Base-by-base conservation (phyloP, 805 yeast species). In the Blastobotrys muscicola region DNA sequence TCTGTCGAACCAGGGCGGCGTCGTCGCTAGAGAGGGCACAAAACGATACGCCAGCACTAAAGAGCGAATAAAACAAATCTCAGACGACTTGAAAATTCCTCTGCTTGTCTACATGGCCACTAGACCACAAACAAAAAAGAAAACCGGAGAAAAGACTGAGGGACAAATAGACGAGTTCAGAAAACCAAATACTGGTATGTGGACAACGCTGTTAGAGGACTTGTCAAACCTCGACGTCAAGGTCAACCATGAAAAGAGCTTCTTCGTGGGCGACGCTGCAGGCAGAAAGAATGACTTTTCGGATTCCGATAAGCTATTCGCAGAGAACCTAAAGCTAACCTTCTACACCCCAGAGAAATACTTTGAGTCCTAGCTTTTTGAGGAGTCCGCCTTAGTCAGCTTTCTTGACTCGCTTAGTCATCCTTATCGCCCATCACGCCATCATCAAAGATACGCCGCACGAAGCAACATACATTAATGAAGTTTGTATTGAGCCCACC, bases 221-320 rank as follows among this genome's bases (percentile, higher is more conserved):
- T 47, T 76, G 10, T 8, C 20, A 14, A 20, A 41, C 10, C 54
- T 54, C 2, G 45, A 45, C 7, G 51, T 78, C 2, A 78, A 77
- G 52, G 40, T 57, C 39, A 62, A 57, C 0, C 26, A 20, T 20
- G 26, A 20, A 20, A 50, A 61, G 8, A 74, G 85, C 41, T 68
- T 79, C 43, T 92, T 65, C 59, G 89, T 87, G n/a, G 98, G 98
- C 4, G 98, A 90, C 65, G 97, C 97, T 0, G 97, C 96, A 5
- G 98, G 97, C 0, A 68, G 97, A 42, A 55, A 58, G 1, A 60
- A 56, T 0, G 97, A 90, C 60, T 83, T 81, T 57, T 84, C 92
- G 68, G 87, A 84, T 52, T 75, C 83, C 39, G 98, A 90, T 60
- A 61, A 58, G 49, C 57, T 47, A 44, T 89, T 89, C 68, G 96